Base-by-base conservation (phyloP, 2,329 filamentous ascomycete species). In the Cladorrhinum sp. region DNA sequence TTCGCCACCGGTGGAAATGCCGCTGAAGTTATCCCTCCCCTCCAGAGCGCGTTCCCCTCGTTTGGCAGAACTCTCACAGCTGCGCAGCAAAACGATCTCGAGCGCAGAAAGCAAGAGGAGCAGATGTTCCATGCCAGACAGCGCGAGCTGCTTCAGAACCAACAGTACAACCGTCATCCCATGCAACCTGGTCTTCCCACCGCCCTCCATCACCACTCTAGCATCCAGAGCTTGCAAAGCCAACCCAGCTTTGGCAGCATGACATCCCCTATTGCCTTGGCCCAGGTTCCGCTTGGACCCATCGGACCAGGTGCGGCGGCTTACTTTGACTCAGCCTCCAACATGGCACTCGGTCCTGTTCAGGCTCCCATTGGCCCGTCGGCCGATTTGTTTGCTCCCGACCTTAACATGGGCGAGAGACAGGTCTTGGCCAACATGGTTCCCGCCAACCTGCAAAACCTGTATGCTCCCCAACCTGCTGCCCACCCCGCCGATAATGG, bases 241-340 rank as follows among this genome's bases (percentile, higher is more conserved):
- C 95, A 99, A 75, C 93, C 93, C 22, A 98, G 93, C 76, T 97
- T 95, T 72, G 92, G 93, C 18, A 97, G 90, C 75, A 96, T 99
- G 66, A 87, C 91, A 2, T 96, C 92, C n/a, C 92, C 93, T 1
- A 85, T 89, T 60, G 86, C 85, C 10, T 86, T 80, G 68, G 76
- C 72, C 16, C 80, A 73, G 80, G 70, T 84, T 71, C 75, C 81
- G 4, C 78, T 84, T 9, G 84, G 82, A 1, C 80, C 83, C 13
- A 81, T 87, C 54, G 83, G 85, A 61, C 80, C 82, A n/a, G 79
- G 83, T 5, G 41, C 32, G 32, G 78, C 84, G 36, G 85, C 85
- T 38, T 93, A 93, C 72, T 91, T 92, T 67, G 92, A 96, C 68
- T 70, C 75, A 32, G 74, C 76, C 7, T 62, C 77, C 45, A 75